Evolutionary conservation across 2,329 filamentous ascomycete species (phyloP).

Genomic region (Dissoconium aciculare): DNA sequence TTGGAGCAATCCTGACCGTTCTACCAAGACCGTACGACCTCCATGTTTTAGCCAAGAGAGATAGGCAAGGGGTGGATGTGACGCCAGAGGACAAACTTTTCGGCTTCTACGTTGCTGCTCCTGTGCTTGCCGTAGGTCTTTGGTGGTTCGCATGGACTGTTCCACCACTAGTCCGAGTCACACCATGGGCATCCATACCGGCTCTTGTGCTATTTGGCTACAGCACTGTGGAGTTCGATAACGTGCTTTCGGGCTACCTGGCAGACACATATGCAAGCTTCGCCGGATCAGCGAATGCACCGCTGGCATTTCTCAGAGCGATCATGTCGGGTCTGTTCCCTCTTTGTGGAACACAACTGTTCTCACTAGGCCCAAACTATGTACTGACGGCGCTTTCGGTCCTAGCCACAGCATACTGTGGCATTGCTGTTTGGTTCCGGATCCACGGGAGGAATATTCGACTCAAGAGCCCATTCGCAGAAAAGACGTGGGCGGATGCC

Average conservation of each 20-base stretch:
- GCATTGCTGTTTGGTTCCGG: conserved; percentile 6
- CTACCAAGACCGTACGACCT: conserved; percentile 31
- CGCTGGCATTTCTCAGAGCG: conserved; percentile 28
- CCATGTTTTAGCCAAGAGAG: conserved; percentile 19
- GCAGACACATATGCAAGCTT: conserved; percentile 33
- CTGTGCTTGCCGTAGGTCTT: conserved; percentile 30
- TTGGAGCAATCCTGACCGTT: conserved; percentile 33
- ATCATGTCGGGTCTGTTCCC: conserved; percentile 28
- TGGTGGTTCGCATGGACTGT: conserved; percentile 36
- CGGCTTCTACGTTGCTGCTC: conserved; percentile 33
- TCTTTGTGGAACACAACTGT: conserved; percentile 29
- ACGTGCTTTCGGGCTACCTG: conserved; percentile 29
- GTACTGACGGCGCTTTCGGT: conserved; percentile 29
- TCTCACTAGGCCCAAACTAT: conserved; percentile 27
- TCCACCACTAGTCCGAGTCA: conserved; percentile 26
- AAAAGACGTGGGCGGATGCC: too few species aligned
- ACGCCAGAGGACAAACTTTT: conserved; percentile 35
- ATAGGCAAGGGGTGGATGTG: conserved; percentile 13
- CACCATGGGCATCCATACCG: conserved; percentile 12
- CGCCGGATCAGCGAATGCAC: conserved; percentile 31
- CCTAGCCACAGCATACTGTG: conserved; percentile 23
- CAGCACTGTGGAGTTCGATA: conserved; percentile 34
- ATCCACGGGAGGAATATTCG: conserved; percentile 5
- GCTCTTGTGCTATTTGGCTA: conserved; percentile 32
- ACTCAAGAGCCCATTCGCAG: conserved; percentile 7